Conservation (phyloP, 2,329 filamentous ascomycete species). For the Chalaropsis ovoidea region DNA sequence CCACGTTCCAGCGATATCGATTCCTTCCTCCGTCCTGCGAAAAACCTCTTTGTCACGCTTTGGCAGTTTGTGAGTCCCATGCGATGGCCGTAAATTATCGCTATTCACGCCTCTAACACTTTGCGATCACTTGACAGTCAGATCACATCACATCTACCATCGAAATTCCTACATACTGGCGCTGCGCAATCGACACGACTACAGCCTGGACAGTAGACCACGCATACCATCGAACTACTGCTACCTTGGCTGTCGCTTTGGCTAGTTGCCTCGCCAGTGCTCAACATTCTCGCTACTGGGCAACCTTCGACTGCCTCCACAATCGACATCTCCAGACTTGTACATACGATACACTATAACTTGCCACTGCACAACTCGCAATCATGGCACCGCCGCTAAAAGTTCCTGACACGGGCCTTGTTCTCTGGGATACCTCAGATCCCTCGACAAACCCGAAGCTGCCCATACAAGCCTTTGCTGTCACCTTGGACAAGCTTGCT, state of each 20-base stretch:
- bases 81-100: background rate
- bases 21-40: background rate
- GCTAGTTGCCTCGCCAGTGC: too few relatives aligned
- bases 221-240: too few relatives aligned
- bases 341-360: background rate
- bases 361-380: slow-evolving; percentile 42
- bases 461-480: slow-evolving; percentile 47
- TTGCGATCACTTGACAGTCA: background rate
- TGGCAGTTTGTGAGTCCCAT: background rate
- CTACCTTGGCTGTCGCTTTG: too few relatives aligned
- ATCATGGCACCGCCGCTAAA: slow-evolving; percentile 46
- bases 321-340: too few relatives aligned
- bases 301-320: background rate
- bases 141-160: background rate
- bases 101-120: background rate
- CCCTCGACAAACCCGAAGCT: slow-evolving; percentile 35
- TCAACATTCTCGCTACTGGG: too few relatives aligned
- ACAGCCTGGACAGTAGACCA: background rate
- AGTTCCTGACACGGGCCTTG: slow-evolving; percentile 48
- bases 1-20: background rate
- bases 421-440: slow-evolving; percentile 43
- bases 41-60: background rate
- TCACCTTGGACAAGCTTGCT: slow-evolving; percentile 47
- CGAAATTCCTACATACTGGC: background rate
- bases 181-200: background rate